Conservation (phyloP, 2,329 filamentous ascomycete species). For the Rhynchosporium graminicola region DNA sequence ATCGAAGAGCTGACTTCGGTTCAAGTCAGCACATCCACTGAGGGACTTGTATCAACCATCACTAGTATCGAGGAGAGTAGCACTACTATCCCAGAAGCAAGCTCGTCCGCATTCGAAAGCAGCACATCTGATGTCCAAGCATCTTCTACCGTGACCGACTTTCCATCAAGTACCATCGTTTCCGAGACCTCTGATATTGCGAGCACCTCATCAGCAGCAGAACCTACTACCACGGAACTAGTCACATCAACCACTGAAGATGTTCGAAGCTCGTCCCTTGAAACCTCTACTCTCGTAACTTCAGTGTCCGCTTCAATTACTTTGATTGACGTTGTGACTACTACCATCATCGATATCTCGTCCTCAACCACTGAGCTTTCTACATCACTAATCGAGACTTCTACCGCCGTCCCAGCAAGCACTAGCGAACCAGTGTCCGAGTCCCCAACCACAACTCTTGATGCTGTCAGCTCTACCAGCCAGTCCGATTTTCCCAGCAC, state of each 20-base stretch:
- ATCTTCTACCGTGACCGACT: neutral
- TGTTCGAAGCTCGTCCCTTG: neutral
- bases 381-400: neutral
- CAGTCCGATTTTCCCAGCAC: too few relatives aligned
- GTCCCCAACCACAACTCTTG: too few relatives aligned
- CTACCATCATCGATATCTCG: neutral
- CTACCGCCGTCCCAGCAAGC: neutral
- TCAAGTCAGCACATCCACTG: neutral
- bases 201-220: neutral
- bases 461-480: too few relatives aligned
- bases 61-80: neutral
- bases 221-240: neutral
- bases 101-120: neutral
- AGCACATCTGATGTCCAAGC: neutral
- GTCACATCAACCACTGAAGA: neutral
- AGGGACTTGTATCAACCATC: neutral
- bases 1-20: neutral
- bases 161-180: neutral
- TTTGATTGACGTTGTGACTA: neutral
- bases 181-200: neutral
- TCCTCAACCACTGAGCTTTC: neutral
- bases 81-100: neutral
- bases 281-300: neutral
- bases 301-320: neutral
- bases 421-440: neutral